These are phyloP conservation scores for Hemerocallis citrina DNA, from an alignment of 106 monocot genomes.

Conservation along the genomic window DNA sequence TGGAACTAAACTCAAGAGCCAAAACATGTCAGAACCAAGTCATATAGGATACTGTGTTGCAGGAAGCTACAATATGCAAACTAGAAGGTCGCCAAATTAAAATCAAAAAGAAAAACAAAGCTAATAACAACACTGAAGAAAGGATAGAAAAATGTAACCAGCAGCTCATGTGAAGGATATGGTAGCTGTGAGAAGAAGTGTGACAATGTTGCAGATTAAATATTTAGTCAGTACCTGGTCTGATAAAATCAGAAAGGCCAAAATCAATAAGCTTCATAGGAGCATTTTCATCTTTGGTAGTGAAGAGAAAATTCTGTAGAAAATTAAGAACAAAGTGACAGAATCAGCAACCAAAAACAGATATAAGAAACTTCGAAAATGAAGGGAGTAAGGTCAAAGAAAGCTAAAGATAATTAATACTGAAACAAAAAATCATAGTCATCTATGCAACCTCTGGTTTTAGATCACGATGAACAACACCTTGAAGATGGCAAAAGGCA, in stretches of 20 bases:
- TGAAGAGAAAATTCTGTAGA: slow-evolving; percentile 38
- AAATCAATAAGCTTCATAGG: slow-evolving; percentile 37
- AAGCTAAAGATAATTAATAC: no score
- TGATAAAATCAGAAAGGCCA: slow-evolving; percentile 36
- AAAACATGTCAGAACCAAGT: no score
- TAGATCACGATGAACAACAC: slow-evolving; percentile 77
- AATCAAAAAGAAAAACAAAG: no score
- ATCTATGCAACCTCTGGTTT: slow-evolving; percentile 91
- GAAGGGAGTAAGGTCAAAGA: background rate
- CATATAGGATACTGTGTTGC: no score
- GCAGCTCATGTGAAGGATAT: no score
- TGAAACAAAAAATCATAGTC: no score
- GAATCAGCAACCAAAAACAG: background rate
- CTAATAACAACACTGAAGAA: no score
- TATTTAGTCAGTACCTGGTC: slow-evolving; percentile 22
- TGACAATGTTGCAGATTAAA: background rate
- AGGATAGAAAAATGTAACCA: no score
- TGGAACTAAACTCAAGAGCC: no score
- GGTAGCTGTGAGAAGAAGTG: no score
- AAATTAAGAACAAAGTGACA: background rate
- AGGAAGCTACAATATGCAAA: no score
- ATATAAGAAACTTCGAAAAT: background rate
- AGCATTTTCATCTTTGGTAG: slow-evolving; percentile 27
- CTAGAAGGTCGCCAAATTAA: no score
- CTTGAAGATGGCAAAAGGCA: slow-evolving; percentile 81